phyloP scores from a whole-genome alignment of 2,329 filamentous ascomycete species.

The Colletotrichum endophyticum region DNA sequence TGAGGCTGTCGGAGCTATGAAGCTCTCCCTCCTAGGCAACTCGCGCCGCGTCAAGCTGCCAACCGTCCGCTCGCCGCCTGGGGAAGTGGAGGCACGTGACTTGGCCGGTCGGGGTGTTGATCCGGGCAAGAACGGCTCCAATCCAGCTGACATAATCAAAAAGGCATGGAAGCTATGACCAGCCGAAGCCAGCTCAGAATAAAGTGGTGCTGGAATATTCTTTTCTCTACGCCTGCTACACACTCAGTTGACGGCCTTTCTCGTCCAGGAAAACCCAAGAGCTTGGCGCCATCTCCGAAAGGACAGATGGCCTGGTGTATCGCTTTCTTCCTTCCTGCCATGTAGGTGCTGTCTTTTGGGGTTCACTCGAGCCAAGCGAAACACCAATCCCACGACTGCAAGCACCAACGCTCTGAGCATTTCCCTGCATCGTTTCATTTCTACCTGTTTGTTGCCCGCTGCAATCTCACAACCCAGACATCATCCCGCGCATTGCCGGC shows the following conservation, averaged over 20 bases:
- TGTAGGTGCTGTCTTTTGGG: constrained; percentile 12
- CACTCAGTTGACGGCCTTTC: background rate
- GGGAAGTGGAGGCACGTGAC: background rate
- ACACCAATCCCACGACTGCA: background rate
- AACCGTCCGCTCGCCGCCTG: background rate
- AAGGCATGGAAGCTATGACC: constrained; percentile 10
- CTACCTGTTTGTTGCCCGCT: background rate
- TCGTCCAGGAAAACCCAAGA: background rate
- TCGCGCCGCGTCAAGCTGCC: constrained; percentile 26
- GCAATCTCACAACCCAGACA: background rate
- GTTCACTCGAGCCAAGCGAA: background rate
- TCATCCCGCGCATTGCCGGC: background rate
- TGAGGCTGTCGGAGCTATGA: constrained; percentile 23
- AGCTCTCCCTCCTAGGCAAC: constrained; percentile 24
- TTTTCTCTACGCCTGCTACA: background rate
- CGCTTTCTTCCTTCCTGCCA: background rate
- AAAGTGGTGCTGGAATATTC: constrained; percentile 22
- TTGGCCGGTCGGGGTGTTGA: background rate
- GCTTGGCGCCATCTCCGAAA: background rate
- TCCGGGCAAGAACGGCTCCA: background rate
- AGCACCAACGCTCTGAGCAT: background rate
- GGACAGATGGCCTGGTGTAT: constrained; percentile 4
- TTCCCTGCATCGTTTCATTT: background rate
- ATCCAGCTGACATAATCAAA: background rate
- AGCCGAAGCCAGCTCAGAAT: constrained; percentile 1